Percentiles rank a stretch among this genome's conserved stretches.
Conservation (phyloP, 305 asterid species). For the Fraxinus greggii region DNA sequence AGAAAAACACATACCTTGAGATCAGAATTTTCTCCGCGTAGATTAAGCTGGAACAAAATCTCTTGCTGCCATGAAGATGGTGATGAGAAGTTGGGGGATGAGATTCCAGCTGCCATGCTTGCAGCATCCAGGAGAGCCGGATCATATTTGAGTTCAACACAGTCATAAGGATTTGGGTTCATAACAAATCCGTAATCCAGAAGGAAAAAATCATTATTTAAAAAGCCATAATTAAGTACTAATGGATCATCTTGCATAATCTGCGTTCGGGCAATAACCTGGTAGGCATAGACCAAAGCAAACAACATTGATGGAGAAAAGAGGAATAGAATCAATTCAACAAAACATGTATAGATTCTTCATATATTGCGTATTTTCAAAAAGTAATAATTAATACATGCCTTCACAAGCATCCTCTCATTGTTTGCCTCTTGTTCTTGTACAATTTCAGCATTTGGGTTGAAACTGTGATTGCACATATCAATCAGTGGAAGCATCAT, state of each 20-base stretch:
- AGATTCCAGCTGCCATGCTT: constrained; percentile 73
- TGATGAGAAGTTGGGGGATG: constrained; percentile 66
- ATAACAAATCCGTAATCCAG: constrained; percentile 86
- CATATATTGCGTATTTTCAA: not conserved
- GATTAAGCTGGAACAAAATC: constrained; percentile 52
- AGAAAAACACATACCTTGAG: constrained; percentile 54
- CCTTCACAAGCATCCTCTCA: constrained; percentile 75
- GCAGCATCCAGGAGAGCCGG: constrained; percentile 88
- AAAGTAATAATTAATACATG: constrained; percentile 19
- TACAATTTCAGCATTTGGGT: constrained; percentile 77
- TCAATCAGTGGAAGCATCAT: constrained; percentile 94
- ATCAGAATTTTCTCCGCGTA: constrained; percentile 60
- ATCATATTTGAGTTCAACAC: constrained; percentile 83
- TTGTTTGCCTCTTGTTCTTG: constrained; percentile 62
- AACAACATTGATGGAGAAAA: not conserved
- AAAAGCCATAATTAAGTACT: constrained; percentile 78
- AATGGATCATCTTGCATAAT: constrained; percentile 59
- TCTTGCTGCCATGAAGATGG: constrained; percentile 78
- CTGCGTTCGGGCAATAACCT: constrained; percentile 69
- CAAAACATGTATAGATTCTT: not conserved
- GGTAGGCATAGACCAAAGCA: constrained; percentile 21
- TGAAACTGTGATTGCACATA: constrained; percentile 98
- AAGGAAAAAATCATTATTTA: constrained; percentile 77
- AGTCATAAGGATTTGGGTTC: constrained; percentile 76
- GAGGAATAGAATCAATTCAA: not conserved